Conservation (phyloP, 805 yeast genomes). For the Cyberlindnera amylophila region DNA sequence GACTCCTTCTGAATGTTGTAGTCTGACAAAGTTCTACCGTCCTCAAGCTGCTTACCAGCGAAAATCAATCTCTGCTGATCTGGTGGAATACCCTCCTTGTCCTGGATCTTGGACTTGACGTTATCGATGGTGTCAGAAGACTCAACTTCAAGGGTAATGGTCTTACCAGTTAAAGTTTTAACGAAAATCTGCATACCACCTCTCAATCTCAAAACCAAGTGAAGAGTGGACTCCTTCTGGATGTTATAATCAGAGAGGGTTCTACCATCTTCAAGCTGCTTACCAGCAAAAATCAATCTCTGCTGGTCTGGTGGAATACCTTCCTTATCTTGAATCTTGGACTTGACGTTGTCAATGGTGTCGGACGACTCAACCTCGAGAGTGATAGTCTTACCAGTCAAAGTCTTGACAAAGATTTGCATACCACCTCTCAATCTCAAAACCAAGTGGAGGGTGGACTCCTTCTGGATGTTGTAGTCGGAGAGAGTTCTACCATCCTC, state of each 20-base stretch:
- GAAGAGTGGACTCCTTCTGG: conserved; percentile 88
- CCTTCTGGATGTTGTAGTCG: conserved; percentile 94
- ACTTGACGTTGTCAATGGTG: conserved; percentile 91
- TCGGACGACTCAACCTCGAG: conserved; percentile 89
- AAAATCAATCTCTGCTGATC: conserved; percentile 94
- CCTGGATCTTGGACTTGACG: conserved; percentile 93
- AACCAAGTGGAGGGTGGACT: conserved; percentile 83
- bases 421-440: conserved; percentile 85
- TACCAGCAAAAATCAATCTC: conserved; percentile 92
- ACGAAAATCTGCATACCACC: conserved; percentile 95
- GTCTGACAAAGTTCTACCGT: conserved; percentile 91
- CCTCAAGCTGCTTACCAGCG: conserved; percentile 96
- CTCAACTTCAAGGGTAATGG: conserved; percentile 91
- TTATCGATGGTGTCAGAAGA: conserved; percentile 94
- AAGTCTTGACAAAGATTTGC: conserved; percentile 87
- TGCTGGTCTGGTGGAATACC: conserved; percentile 97
- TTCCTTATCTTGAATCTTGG: conserved; percentile 93
- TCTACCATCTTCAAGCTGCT: conserved; percentile 94
- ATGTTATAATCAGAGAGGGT: conserved; percentile 92
- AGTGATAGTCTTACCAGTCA: conserved; percentile 88
- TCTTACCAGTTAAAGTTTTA: conserved; percentile 96
- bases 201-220: conserved; percentile 81
- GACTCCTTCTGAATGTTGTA: conserved; percentile 96
- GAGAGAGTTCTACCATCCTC: conserved; percentile 93
- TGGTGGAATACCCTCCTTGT: conserved; percentile 95